Evolutionary conservation across 176 grass and related monocot species (phyloP), one percentile per base, ranked within the genome.

Genomic region (Carex pumila): DNA sequence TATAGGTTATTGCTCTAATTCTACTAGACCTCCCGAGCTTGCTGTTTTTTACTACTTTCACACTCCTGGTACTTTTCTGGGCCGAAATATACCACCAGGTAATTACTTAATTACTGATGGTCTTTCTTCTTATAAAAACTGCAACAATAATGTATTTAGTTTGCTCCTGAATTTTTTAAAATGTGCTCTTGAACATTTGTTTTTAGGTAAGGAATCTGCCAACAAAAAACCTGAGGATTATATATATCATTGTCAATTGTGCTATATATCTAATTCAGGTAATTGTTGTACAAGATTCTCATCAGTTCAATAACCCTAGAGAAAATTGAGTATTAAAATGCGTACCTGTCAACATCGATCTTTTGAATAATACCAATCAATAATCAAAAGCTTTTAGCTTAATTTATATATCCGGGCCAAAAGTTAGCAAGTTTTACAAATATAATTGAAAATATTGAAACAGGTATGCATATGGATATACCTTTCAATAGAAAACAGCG

Each of bases 381-480:
- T 9, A 66, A 6, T 71, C 6, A 7, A 25, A 14, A 76, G 49
- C 71, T 74, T 45, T 52, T 52, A 30, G 12, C 32, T 22, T 15
- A 76, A 76, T 13, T 76, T 55, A 54, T 36, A 37, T 41, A 41
- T 41, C 17, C 6, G 3, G 39, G 18, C 34, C 65, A 69, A 69
- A 15, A 7, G 14, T 74, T 14, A 74, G 10, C 70, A 73, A 53
- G 54, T 29, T 52, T 75, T 54, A 30, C 12, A 57, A 56, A 30
- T 77, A 31, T 31, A 31, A 55, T 57, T 68, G 41, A 14, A 83
- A 52, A 66, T 54, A 55, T 56, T 87, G 65, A 12, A 32, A 62
- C 78, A 97, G 94, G 63, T 94, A 84, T 88, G 83, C 79, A 94
- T 97, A 85, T 97, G 94, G 94, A 55, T 91, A 83, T 97, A 91